Percentiles rank a stretch among this genome's conserved stretches.
phyloP scores from a whole-genome alignment of 2,329 filamentous ascomycete species.

The Ophiognomonia clavigignenti-juglandacearum region DNA sequence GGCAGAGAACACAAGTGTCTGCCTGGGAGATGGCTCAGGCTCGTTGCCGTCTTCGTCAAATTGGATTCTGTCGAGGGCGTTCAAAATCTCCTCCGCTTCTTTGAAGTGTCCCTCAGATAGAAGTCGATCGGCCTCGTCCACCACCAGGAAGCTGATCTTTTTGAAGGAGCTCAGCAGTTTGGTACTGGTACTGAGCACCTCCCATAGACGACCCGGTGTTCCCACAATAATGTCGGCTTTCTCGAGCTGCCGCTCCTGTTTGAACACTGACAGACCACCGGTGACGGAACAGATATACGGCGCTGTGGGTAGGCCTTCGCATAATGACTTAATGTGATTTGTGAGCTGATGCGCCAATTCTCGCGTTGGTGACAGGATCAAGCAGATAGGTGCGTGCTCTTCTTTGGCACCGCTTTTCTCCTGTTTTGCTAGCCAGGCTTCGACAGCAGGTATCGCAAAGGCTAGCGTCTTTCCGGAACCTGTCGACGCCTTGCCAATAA shows the following conservation, averaged over 20 bases:
- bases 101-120: slow-evolving; percentile 93
- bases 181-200: slow-evolving; percentile 74
- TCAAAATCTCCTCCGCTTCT: slow-evolving; percentile 84
- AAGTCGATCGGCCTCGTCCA: slow-evolving; percentile 91
- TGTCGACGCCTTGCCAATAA: slow-evolving; percentile 93
- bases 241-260: slow-evolving; percentile 80
- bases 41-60: slow-evolving; percentile 51
- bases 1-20: slow-evolving; percentile 94
- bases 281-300: slow-evolving; percentile 84
- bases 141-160: slow-evolving; percentile 73
- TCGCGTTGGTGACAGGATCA: slow-evolving; percentile 86
- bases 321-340: slow-evolving; percentile 74
- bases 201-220: slow-evolving; percentile 91
- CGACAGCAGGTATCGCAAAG: slow-evolving; percentile 89
- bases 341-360: slow-evolving; percentile 91
- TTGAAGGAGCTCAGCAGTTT: slow-evolving; percentile 67
- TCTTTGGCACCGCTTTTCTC: slow-evolving; percentile 29
- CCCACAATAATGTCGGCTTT: slow-evolving; percentile 90
- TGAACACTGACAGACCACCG: slow-evolving; percentile 88
- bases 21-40: slow-evolving; percentile 49
- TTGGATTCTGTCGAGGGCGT: slow-evolving; percentile 68
- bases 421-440: slow-evolving; percentile 61
- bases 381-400: slow-evolving; percentile 56
- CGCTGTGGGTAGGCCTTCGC: slow-evolving; percentile 52
- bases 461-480: slow-evolving; percentile 96